Base-by-base conservation (phyloP, 495 filamentous ascomycete genomes). In the Aspergillus ostianus region DNA sequence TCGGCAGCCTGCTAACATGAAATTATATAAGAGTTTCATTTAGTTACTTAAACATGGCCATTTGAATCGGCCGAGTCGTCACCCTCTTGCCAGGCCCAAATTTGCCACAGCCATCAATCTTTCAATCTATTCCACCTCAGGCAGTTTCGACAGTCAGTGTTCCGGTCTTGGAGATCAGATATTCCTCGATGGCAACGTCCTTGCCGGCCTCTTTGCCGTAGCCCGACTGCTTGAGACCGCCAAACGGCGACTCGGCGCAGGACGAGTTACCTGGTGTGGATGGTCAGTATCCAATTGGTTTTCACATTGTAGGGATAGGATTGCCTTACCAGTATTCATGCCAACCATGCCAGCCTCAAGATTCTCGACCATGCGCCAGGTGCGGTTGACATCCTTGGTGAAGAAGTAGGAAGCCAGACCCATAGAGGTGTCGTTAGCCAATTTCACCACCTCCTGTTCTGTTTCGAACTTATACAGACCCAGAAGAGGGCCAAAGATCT, bases 401-500 rank as follows among this genome's bases (percentile, higher is more conserved):
- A 81, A 82, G 54, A 85, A 68, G 41, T 78, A 81, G 48, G 77
- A 76, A 3, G 77, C 81, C 18, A 85, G 69, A 4, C 82, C 82
- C 30, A 82, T 77, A 10, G 77, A 75, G 0, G 70, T 60, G 23
- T 73, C 62, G 56, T 85, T 85, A 20, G 82, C 81, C 63, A 75
- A 65, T 53, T 73, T 63, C 10, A 83, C 65, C 6, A 80, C 82
- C 36, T 84, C 78, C 2, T 78, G 75, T 59, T 84, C 81, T 12
- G 73, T 77, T 9, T 72, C 68, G 62, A 85, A 85, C 17, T 67
- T 72, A 59, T 78, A 78, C 15, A 86, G 70, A 1, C 71, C 73
- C 1, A 76, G 80, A 1, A 86, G 77, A 6, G 83, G 84, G 9
- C 81, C 83, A 52, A 86, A 86, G n/a, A 81, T 81, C 61, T 86